Percentiles rank a stretch among this genome's conserved stretches.
Evolutionary conservation across 1,284 basidiomycete species (phyloP).

Genomic region (Anthracocystis panici-leucophaei): DNA sequence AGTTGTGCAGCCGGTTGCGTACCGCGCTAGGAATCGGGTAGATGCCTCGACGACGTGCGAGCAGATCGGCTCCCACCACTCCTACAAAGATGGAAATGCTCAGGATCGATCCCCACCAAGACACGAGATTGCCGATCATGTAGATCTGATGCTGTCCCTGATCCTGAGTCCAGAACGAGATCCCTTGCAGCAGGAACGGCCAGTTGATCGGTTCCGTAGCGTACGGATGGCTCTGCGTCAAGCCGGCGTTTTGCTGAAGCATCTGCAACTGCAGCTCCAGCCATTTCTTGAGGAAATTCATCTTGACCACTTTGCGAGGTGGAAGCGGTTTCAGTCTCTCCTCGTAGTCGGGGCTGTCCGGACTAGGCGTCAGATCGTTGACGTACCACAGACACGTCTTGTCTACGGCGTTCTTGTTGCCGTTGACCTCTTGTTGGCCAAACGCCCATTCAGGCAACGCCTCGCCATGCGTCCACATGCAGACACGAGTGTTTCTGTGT

Average conservation of each 20-base stretch:
- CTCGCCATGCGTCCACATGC: slow-evolving; percentile 89
- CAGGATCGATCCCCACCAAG: slow-evolving; percentile 93
- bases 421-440: slow-evolving; percentile 97
- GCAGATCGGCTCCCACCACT: slow-evolving; percentile 85
- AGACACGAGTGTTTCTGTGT: slow-evolving; percentile 89
- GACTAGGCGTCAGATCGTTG: slow-evolving; percentile 80
- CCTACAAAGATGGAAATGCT: slow-evolving; percentile 88
- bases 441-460: slow-evolving; percentile 93
- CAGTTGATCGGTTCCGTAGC: slow-evolving; percentile 94
- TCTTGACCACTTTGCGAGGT: slow-evolving; percentile 79
- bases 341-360: slow-evolving; percentile 55
- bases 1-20: slow-evolving; percentile 90
- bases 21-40: slow-evolving; percentile 83
- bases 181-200: slow-evolving; percentile 94
- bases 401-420: slow-evolving; percentile 91
- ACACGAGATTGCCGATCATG: slow-evolving; percentile 90
- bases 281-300: slow-evolving; percentile 96
- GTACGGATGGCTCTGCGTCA: slow-evolving; percentile 95
- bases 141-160: slow-evolving; percentile 91
- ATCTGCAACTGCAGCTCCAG: slow-evolving; percentile 92
- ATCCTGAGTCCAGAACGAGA: slow-evolving; percentile 94
- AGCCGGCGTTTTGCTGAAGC: slow-evolving; percentile 96
- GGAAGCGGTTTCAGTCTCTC: slow-evolving; percentile 61
- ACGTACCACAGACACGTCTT: slow-evolving; percentile 88
- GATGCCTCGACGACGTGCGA: slow-evolving; percentile 86